These are phyloP conservation scores for Saturnispora zaruensis DNA, from an alignment of 805 yeast species.

Conservation along the genomic window DNA sequence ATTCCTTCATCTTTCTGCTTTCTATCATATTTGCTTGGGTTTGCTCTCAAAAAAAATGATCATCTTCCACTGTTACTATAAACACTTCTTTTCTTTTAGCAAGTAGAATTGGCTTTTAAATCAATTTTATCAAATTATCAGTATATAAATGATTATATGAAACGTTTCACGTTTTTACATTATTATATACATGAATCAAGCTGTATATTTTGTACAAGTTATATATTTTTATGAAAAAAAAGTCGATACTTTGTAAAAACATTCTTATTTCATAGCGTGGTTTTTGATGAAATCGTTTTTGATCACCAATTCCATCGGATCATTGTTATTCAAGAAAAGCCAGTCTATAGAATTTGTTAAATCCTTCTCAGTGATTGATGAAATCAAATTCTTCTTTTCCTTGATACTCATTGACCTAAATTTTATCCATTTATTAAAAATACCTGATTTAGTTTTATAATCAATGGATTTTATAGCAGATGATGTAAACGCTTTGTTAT, in stretches of 20 bases:
- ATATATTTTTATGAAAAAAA: not conserved
- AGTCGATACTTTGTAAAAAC: not conserved
- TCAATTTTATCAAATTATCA: not conserved
- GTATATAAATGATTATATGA: no score
- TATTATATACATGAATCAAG: not conserved
- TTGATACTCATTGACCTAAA: not conserved
- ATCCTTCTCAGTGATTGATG: not conserved
- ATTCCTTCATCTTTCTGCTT: not conserved
- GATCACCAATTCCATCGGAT: not conserved
- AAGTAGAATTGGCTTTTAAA: not conserved
- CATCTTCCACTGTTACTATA: not conserved
- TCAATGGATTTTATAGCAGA: not conserved
- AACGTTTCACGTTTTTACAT: not conserved
- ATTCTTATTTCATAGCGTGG: conserved; percentile 15
- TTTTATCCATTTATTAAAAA: conserved; percentile 5
- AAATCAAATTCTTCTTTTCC: not conserved
- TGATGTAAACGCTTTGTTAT: not conserved
- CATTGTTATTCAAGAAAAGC: not conserved
- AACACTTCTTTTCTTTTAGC: not conserved
- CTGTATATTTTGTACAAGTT: not conserved
- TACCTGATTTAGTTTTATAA: not conserved
- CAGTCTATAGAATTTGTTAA: not conserved
- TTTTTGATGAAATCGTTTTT: not conserved
- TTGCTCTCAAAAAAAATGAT: not conserved
- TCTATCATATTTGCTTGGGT: not conserved